Base-by-base conservation (phyloP, 257 asterid species). In the Plectranthus barbatus region DNA sequence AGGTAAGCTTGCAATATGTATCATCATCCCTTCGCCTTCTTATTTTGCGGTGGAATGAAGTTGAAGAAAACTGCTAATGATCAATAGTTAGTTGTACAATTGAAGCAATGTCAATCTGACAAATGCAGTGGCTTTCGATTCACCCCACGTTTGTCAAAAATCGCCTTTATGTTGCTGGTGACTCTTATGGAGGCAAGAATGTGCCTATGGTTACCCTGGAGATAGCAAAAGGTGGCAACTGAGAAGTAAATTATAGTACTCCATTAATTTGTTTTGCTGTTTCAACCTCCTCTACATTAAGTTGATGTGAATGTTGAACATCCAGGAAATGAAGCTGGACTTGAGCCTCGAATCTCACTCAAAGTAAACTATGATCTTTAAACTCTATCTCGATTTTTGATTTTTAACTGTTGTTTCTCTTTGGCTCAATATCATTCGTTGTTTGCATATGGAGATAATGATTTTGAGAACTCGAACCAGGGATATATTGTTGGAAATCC, bases 101-200 rank as follows among this genome's bases (percentile, higher is more conserved):
- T 13, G 17, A 61, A 54, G 33, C 7, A n/a, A 44, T 44, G 21
- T 8, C 47, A 10, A 6, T 6, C 10, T 48, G 12, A 29, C 2
- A 62, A 45, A 15, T 76, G 70, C 86, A 86, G 90, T 86, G 94
- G 94, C 15, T 86, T 55, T 62, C 67, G 31, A 69, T 50, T 7
- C 90, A 80, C 63, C 81, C 86, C 0, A 21, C 0, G 15, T 85
- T 80, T 55, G 20, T 41, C 7, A 54, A 74, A n/a, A 79, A 81
- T 59, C 81, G 63, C 4, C 33, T 86, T 0, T 83, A 67, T 62
- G 34, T 86, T 62, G 81, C 63, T 3, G 86, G 91, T 6, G 88
- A 83, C 48, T 86, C 94, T 14, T 81, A 86, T 17, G 86, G 77
- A 15, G 88, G 83, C 68, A 74, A 68, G 34, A 55, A 76, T 21